These are phyloP conservation scores for Phascolomyces articulosus DNA, from an alignment of 371 early-diverging fungal species.

Conservation along the genomic window DNA sequence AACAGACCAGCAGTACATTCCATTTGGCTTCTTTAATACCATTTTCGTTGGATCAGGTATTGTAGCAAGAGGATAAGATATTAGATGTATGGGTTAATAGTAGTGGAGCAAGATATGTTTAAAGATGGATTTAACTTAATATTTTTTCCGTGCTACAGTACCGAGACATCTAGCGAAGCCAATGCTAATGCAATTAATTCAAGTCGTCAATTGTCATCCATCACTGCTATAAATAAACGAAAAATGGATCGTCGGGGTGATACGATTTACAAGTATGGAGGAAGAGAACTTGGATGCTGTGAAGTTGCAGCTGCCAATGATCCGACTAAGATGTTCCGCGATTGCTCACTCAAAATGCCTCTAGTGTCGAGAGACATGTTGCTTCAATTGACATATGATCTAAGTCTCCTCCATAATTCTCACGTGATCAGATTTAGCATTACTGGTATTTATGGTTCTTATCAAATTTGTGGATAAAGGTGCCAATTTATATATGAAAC, in stretches of 20 bases:
- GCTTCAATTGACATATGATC: constrained; percentile 4
- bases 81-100: no score
- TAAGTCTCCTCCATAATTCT: not conserved
- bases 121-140: no score
- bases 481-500: no score
- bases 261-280: no score
- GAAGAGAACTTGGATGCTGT: constrained; percentile 11
- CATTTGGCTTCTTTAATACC: not conserved
- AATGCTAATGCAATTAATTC: no score
- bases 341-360: constrained; percentile 13
- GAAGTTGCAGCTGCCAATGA: constrained; percentile 1
- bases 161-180: no score
- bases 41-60: not conserved
- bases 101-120: no score
- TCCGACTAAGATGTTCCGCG: constrained; percentile 4
- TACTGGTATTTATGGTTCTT: constrained; percentile 1
- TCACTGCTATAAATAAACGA: no score
- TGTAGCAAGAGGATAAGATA: not conserved
- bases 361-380: constrained; percentile 14
- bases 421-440: constrained; percentile 14
- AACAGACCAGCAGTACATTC: not conserved
- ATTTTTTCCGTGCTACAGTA: no score
- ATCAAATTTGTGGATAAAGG: no score
- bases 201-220: no score
- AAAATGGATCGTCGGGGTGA: no score